phyloP scores from a whole-genome alignment of 441 rosid genomes.

The Corymbia citriodora region DNA sequence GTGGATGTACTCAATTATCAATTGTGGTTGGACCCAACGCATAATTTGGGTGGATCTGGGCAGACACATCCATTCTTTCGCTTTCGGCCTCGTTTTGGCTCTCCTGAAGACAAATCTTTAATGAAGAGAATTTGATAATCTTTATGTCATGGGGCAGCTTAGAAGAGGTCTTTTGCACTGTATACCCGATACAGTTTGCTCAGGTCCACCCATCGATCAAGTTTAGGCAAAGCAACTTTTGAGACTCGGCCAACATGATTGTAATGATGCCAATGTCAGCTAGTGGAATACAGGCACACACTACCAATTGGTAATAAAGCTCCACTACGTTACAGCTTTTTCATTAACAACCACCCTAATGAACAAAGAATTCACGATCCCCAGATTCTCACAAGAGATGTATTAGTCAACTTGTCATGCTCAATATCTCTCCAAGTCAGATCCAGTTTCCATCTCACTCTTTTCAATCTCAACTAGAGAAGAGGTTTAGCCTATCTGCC shows the following conservation, averaged over 20 bases:
- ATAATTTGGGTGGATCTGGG: neutral
- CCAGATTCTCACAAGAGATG: neutral
- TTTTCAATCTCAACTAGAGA: neutral
- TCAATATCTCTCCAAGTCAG: neutral
- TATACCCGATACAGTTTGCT: neutral
- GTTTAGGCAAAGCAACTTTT: neutral
- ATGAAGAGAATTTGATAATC: neutral
- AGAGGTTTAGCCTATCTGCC: neutral
- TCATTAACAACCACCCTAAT: neutral
- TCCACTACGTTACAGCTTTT: neutral
- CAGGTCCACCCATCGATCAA: neutral
- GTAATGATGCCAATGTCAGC: neutral
- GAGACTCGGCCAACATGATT: neutral
- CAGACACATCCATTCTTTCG: neutral
- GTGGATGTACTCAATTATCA: neutral
- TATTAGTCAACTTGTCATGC: neutral
- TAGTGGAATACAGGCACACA: neutral
- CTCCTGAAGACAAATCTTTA: neutral
- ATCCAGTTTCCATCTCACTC: neutral
- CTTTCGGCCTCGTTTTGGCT: neutral
- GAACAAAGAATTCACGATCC: neutral
- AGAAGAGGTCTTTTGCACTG: neutral
- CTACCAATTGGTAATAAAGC: neutral
- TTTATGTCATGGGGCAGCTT: neutral
- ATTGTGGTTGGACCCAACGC: neutral